Evolutionary conservation across 2,329 filamentous ascomycete species (phyloP), one percentile per base, ranked within the genome.

Genomic region (Periconia digitata): DNA sequence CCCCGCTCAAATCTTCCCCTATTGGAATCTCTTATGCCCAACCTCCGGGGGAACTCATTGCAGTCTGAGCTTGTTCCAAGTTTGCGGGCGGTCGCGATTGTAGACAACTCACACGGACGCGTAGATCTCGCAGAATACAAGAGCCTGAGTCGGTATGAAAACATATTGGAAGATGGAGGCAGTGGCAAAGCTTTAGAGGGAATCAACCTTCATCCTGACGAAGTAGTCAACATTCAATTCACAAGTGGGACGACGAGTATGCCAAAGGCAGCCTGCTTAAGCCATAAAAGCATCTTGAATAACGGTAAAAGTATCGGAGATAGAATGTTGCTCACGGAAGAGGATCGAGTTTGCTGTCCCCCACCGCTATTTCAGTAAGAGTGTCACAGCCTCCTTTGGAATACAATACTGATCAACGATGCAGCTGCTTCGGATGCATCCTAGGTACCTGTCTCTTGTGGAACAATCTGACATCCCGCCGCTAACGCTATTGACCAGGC

Each of bases 151-250:
- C 69, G 71, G 2, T 85, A 74, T 47, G 53, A 73, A 44, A 53
- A 70, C 40, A 63, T 81, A 32, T 58, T 77, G 16, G 74, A 78
- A 21, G 69, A 80, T 50, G 72, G 75, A 5, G 67, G 66, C n/a
- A 62, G 71, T 46, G 63, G 63, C 40, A 51, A 48, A 40, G 50
- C 70, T 51, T 47, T 88, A 73, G 60, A 72, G 63, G 51, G 76
- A 71, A 67, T 76, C 20, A 74, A 74, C 0, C 76, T 86, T 1
- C 57, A 76, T 15, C 77, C 84, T 0, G 69, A 82, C 51, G 92
- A 97, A 43, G 84, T 87, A 2, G 86, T 95, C 57, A 97, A 96
- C 67, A 96, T 97, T 55, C 92, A 97, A 70, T 97, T 97, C 75
- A 99, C 94, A 0, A 92, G 87, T 0, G 94, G 92, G n/a, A 97